Evolutionary conservation across 2,329 filamentous ascomycete species (phyloP), one percentile per base, ranked within the genome.

Genomic region (Trichoderma pleuroti): DNA sequence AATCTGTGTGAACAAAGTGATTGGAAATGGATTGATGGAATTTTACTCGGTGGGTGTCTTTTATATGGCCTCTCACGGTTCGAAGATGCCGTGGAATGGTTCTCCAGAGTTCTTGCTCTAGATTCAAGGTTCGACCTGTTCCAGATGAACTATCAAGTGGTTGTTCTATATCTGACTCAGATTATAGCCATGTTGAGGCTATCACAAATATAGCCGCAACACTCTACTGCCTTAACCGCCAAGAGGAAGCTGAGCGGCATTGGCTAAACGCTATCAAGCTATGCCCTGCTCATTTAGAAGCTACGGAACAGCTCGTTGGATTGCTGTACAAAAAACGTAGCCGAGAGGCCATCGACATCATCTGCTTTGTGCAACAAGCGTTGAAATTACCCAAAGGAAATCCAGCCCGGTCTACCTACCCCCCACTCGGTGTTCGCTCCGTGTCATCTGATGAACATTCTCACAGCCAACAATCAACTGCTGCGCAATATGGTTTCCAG

Each of bases 131-230:
- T 81, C 78, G 84, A 80, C 64, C 68, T 70, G 74, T 68, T 74
- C 75, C 75, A 73, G 57, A 74, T 74, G 74, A 76, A 75, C 74
- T 75, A 74, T 78, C 76, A 78, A 77, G 75, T 76, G 75, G 75
- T 72, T 75, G 71, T 75, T 74, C 74, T 74, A 67, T 75, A 70
- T 78, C 75, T 78, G 74, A 79, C 75, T 72, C 71, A 76, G 78
- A 64, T 71, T 73, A 72, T 76, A 93, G 91, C 76, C 93, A 98
- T 79, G 92, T 98, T 62, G 96, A 99, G 82, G 94, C 95, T 26
- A 91, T 96, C 56, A 97, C 95, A 26, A 98, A 98, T 79, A 88
- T 97, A 72, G 96, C 95, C 26, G 95, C 95, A 26, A 94, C 95
- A 1, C 84, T 97, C 28, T 90, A 97, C 74, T 94, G 94, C 70